Conservation (phyloP, 305 asterid species). For the Striga hermonthica region DNA sequence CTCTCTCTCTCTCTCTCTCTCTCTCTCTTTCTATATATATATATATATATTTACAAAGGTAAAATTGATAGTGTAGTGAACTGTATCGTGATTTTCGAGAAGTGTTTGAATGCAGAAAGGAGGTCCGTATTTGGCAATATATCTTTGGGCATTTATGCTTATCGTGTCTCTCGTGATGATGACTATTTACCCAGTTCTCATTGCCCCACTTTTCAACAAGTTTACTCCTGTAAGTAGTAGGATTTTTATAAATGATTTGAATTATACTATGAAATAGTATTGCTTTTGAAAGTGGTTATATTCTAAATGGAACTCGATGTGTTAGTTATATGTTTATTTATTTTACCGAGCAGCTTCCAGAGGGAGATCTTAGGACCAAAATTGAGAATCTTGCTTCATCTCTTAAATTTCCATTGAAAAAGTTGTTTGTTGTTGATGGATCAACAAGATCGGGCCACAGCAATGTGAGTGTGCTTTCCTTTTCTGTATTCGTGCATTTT, state of each 20-base stretch:
- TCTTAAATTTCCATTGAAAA: constrained; percentile 85
- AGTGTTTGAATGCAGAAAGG: constrained; percentile 77
- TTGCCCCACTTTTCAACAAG: constrained; percentile 98
- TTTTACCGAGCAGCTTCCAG: constrained; percentile 63
- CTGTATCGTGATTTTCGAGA: constrained; percentile 20
- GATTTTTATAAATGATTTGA: background rate
- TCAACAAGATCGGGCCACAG: constrained; percentile 98
- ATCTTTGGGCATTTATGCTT: constrained; percentile 92
- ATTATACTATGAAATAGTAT: constrained; percentile 12
- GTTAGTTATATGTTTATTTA: constrained; percentile 2
- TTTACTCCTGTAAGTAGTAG: constrained; percentile 80
- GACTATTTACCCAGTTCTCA: constrained; percentile 87
- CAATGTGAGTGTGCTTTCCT: constrained; percentile 58
- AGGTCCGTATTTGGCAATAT: constrained; percentile 96
- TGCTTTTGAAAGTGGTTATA: constrained; percentile 7
- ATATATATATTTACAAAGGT: constrained; percentile 3
- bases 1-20: background rate
- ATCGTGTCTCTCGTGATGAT: constrained; percentile 85
- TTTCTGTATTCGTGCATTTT: constrained; percentile 12
- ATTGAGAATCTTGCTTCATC: constrained; percentile 89
- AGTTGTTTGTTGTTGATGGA: constrained; percentile 94
- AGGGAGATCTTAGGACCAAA: constrained; percentile 80
- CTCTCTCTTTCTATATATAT: no score
- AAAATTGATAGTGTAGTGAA: constrained; percentile 23
- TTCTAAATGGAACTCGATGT: background rate